Conservation (phyloP, 106 monocot genomes). For the Gastrodia elata region DNA sequence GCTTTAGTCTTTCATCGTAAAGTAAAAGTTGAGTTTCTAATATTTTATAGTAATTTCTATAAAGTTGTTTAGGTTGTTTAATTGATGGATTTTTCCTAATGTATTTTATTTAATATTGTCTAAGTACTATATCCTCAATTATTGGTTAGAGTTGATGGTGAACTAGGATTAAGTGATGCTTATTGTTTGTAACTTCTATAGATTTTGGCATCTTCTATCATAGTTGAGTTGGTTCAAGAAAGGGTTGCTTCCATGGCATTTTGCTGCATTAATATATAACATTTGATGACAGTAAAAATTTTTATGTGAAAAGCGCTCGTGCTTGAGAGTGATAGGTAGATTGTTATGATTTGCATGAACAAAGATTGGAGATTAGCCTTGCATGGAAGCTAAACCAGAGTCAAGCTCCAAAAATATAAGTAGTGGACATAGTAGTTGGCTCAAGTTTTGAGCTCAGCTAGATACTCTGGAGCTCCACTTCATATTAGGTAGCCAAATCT, state of each 20-base stretch:
- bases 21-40: not conserved
- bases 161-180: not conserved
- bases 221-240: not conserved
- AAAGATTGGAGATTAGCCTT: not conserved
- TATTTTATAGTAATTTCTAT: not conserved
- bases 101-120: not conserved
- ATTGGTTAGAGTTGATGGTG: not conserved
- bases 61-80: not conserved
- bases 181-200: not conserved
- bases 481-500: too few relatives aligned
- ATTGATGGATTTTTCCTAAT: not conserved
- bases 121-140: not conserved
- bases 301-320: not conserved
- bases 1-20: too few relatives aligned
- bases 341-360: not conserved
- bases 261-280: not conserved
- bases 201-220: not conserved
- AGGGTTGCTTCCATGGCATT: not conserved
- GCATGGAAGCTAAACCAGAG: not conserved
- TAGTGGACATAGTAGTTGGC: not conserved
- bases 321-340: not conserved
- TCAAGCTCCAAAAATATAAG: not conserved
- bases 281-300: not conserved
- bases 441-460: not conserved
- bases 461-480: not conserved